Conservation (phyloP, 192 early-diverging fungal genomes). For the Mortierella hygrophila region DNA sequence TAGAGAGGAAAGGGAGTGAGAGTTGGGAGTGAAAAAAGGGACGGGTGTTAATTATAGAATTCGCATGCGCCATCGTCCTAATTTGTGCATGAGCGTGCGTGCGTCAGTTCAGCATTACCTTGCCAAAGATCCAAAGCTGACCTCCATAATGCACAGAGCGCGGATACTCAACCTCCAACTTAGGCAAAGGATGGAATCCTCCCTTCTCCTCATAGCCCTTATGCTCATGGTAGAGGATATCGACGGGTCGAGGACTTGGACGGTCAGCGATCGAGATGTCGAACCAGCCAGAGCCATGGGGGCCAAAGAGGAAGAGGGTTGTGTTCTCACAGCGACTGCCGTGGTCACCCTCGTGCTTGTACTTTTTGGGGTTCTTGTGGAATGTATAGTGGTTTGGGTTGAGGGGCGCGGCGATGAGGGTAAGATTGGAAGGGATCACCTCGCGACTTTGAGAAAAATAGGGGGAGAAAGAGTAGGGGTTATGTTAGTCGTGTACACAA, state of each 20-base stretch:
- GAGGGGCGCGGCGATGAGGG: slow-evolving; percentile 28
- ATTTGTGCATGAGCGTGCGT: too few relatives aligned
- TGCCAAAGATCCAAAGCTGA: slow-evolving; percentile 48
- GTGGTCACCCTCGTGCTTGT: slow-evolving; percentile 32
- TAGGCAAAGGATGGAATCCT: slow-evolving; percentile 16
- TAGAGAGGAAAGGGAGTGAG: background rate
- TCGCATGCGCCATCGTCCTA: background rate
- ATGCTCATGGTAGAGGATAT: slow-evolving; percentile 24
- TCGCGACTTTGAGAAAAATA: background rate
- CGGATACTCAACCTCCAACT: slow-evolving; percentile 15
- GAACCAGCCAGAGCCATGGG: slow-evolving; percentile 47
- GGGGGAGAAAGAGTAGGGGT: background rate
- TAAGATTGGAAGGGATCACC: slow-evolving; percentile 31
- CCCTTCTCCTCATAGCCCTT: slow-evolving; percentile 13
- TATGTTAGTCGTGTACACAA: background rate
- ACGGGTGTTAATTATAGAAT: background rate
- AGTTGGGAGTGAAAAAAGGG: background rate
- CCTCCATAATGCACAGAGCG: slow-evolving; percentile 27
- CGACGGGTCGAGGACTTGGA: slow-evolving; percentile 26
- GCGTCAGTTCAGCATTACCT: slow-evolving; percentile 24
- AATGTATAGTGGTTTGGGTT: slow-evolving; percentile 49
- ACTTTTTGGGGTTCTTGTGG: slow-evolving; percentile 41
- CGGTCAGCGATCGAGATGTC: slow-evolving; percentile 43
- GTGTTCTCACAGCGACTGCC: slow-evolving; percentile 48
- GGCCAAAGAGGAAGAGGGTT: slow-evolving; percentile 41